Conservation (phyloP, 1,284 basidiomycete genomes). For the Boletus sp. region DNA sequence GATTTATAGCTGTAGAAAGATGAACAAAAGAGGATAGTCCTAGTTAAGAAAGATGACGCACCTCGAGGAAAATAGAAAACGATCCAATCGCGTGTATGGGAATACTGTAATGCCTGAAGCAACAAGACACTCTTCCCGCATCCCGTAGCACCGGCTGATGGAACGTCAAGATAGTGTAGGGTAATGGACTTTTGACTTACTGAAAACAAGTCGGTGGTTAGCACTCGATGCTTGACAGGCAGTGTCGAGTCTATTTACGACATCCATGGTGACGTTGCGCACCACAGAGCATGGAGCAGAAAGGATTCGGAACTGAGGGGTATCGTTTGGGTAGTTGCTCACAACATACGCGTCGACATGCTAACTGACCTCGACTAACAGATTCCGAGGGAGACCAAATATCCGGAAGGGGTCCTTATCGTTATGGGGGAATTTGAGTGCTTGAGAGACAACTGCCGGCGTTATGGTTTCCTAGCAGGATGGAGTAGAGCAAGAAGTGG, state of each 20-base stretch:
- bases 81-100: constrained; percentile 70
- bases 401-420: constrained; percentile 50
- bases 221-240: constrained; percentile 42
- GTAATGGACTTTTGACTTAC: constrained; percentile 38
- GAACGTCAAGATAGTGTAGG: constrained; percentile 3
- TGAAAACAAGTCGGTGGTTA: constrained; percentile 55
- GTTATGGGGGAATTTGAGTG: constrained; percentile 32
- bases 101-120: constrained; percentile 78
- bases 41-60: constrained; percentile 28
- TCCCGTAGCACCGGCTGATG: constrained; percentile 69
- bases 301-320: constrained; percentile 58
- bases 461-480: constrained; percentile 30
- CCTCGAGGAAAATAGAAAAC: constrained; percentile 87
- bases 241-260: constrained; percentile 47
- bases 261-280: constrained; percentile 55
- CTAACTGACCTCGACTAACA: constrained; percentile 59
- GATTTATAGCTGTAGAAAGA: constrained; percentile 48
- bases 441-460: constrained; percentile 27
- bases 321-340: neutral
- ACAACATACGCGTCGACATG: constrained; percentile 7
- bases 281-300: constrained; percentile 64
- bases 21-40: neutral
- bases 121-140: constrained; percentile 83
- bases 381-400: constrained; percentile 63
- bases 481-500: neutral